Evolutionary conservation across 2,329 filamentous ascomycete genomes (phyloP).

Genomic region (Curvularia verruculosa): DNA sequence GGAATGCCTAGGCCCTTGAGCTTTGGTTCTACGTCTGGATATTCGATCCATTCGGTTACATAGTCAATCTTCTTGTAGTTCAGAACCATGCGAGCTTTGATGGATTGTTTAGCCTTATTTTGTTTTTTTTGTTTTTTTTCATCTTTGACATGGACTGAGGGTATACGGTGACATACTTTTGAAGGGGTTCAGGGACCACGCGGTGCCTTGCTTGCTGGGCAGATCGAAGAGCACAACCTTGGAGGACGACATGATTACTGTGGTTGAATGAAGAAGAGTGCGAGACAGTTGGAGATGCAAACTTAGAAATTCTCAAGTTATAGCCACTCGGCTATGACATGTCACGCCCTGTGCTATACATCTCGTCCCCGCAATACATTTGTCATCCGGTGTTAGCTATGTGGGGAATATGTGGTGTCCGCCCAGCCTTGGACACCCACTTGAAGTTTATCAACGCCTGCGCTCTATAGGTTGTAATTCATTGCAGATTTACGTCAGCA

Average conservation of each 20-base stretch:
- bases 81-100: constrained; percentile 65
- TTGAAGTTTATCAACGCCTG: background rate
- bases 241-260: constrained; percentile 29
- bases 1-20: constrained; percentile 56
- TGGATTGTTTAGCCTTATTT: background rate
- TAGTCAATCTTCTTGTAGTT: constrained; percentile 74
- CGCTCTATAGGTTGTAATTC: background rate
- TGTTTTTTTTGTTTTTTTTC: background rate
- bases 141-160: too few species aligned
- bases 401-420: background rate
- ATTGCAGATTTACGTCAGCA: background rate
- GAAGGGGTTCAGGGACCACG: constrained; percentile 74
- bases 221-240: constrained; percentile 67
- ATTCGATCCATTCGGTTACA: constrained; percentile 72
- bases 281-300: background rate
- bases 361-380: constrained; percentile 3
- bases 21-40: constrained; percentile 66
- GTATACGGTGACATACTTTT: constrained; percentile 60
- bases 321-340: background rate
- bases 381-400: constrained; percentile 8
- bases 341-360: constrained; percentile 1
- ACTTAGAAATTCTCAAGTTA: background rate
- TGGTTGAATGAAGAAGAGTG: background rate
- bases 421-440: background rate
- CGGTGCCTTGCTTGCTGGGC: constrained; percentile 57